Base-by-base conservation (phyloP, 352 stramenopile genomes). In the Pythium sp. region DNA sequence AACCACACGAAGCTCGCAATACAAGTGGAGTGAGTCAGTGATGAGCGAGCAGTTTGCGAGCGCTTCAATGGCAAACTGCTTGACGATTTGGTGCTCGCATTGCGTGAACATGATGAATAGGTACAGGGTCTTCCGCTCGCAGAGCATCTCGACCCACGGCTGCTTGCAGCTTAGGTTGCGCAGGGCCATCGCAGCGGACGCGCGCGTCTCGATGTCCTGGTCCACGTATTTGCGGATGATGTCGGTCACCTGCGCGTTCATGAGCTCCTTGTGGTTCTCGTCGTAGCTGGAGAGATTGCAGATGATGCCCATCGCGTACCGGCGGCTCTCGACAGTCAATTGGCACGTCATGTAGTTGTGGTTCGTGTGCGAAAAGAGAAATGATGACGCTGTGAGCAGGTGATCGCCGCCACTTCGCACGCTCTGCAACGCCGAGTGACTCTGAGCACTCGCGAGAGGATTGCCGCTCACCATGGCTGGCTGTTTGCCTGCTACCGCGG, bases 111-210 rank as follows among this genome's bases (percentile, higher is more conserved):
- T 32, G 43, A 93, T 77, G 15, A 93, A 49, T 36, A 94, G 72
- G 8, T 80, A 71, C 53, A 94, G 65, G 4, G 78, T 91, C 46
- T 89, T 87, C 1, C 87, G 79, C 30, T 92, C 84, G 41, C 87
- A 93, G 3, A 94, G 72, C 80, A 94, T 83, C 66, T 94, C 87
- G 11, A 92, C 87, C 81, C 84, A 93, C 4, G 80, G 81, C 53
- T 91, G 80, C 18, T 74, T 74, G 26, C 83, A 90, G 56, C 82
- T 94, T 24, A 94, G 66, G 61, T 94, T 94, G 9, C 82, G 78
- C 5, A 94, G 69, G 0, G 82, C 82, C 80, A 94, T 94, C 2
- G 83, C 78, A 1, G 81, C 87, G 0, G 84, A 92, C 8, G 81
- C 83, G 8, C 80, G 79, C n/a, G 77, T 81, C 66, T 94, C 87